Base-by-base conservation (phyloP, 1,284 basidiomycete species). In the Ustilago crameri region DNA sequence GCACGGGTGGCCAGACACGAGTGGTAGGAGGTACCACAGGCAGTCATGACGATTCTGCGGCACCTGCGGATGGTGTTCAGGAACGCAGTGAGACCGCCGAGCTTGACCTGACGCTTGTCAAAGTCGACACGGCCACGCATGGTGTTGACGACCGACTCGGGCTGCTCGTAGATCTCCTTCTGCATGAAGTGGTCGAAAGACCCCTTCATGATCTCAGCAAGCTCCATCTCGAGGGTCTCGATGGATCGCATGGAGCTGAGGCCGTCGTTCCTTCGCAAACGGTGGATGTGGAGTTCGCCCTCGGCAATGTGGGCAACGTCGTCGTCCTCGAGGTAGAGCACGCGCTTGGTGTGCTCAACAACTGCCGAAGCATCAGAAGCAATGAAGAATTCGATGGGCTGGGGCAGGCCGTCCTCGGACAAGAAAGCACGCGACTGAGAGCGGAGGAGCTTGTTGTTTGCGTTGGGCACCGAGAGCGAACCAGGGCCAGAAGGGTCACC, bases 81-180 rank as follows among this genome's bases (percentile, higher is more conserved):
- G 86, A 98, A 98, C 17, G 91, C 91, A 72, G 94, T 92, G 59
- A 99, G 88, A 57, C 96, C 96, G 84, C 96, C 96, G 48, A 98
- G 90, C 22, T 91, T 97, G 84, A 98, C 92, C 71, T 88, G 88
- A 85, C 92, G 89, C 57, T 88, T 90, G 84, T 98, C 96, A 84
- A 99, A 99, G 89, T 97, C 98, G 87, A 99, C 93, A 80, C 96
- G 93, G 72, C 96, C 96, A 89, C 96, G 93, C 96, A 99, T 99
- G 51, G 96, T 99, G 89, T 99, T 99, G 85, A 98, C 93, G 76
- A 98, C 96, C 46, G 94, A 97, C 84, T 99, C 96, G 65, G 95
- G 96, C 86, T 99, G 96, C 85, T 99, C 96, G 88, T 96, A 98
- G 82, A 99, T 98, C 86, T 99, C 96, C 87, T 99, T 98, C 85